Evolutionary conservation across 1,284 basidiomycete species (phyloP).

Genomic region (Farysia itapuensis): DNA sequence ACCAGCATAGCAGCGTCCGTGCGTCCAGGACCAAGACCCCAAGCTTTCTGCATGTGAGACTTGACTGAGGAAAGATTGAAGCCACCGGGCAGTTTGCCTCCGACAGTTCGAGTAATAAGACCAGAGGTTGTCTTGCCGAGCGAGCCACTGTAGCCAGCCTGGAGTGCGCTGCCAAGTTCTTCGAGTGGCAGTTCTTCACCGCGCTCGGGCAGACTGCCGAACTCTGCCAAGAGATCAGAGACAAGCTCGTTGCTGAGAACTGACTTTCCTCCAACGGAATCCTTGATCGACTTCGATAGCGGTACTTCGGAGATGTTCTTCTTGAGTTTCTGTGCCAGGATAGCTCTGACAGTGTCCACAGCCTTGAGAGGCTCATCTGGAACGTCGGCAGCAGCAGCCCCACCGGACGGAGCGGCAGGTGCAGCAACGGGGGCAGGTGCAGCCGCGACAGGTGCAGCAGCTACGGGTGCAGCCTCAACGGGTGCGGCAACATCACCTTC

Average conservation of each 20-base stretch:
- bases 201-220: slow-evolving; percentile 74
- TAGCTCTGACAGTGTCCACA: slow-evolving; percentile 79
- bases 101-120: slow-evolving; percentile 85
- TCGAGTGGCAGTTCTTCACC: slow-evolving; percentile 87
- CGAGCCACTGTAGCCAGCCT: slow-evolving; percentile 77
- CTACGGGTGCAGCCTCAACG: slow-evolving; percentile 61
- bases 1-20: slow-evolving; percentile 88
- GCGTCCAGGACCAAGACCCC: slow-evolving; percentile 87
- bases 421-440: slow-evolving; percentile 63
- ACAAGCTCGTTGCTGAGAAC: slow-evolving; percentile 96
- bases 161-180: slow-evolving; percentile 85
- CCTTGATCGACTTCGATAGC: slow-evolving; percentile 93
- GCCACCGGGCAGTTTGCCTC: slow-evolving; percentile 96
- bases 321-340: slow-evolving; percentile 98
- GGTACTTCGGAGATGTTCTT: slow-evolving; percentile 86
- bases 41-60: slow-evolving; percentile 60
- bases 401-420: slow-evolving; percentile 64
- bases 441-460: slow-evolving; percentile 54
- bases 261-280: slow-evolving; percentile 96
- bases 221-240: slow-evolving; percentile 73
- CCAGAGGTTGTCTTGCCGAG: slow-evolving; percentile 94
- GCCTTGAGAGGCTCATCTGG: slow-evolving; percentile 91
- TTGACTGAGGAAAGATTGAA: slow-evolving; percentile 96
- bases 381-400: slow-evolving; percentile 67
- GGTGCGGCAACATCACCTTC: slow-evolving; percentile 61